Conservation (phyloP, 805 yeast genomes). For the Nakazawaea wyomingensis region DNA sequence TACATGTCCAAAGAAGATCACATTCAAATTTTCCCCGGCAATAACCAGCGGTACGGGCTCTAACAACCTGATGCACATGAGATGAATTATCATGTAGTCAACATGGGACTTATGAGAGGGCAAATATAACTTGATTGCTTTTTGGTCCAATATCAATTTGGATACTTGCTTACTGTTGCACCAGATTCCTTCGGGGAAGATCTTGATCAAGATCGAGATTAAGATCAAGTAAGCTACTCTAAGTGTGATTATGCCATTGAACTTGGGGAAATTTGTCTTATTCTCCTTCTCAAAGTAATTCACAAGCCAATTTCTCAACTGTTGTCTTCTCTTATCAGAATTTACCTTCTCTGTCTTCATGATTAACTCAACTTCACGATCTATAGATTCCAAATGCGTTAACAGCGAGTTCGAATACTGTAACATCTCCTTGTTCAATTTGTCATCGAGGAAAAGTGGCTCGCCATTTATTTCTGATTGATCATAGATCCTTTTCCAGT, state of each 20-base stretch:
- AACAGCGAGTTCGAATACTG: slow-evolving; percentile 1
- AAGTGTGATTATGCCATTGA: slow-evolving; percentile 1
- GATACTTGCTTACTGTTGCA: not conserved
- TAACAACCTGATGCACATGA: slow-evolving; percentile 47
- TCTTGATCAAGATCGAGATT: slow-evolving; percentile 5
- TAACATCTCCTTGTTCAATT: slow-evolving; percentile 1
- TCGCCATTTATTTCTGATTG: not conserved
- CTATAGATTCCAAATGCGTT: not conserved
- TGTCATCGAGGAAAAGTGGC: not conserved
- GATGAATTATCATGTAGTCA: slow-evolving; percentile 55
- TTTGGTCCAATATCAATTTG: not conserved
- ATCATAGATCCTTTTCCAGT: slow-evolving; percentile 8
- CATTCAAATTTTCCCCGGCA: slow-evolving; percentile 64
- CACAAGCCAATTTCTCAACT: slow-evolving; percentile 6
- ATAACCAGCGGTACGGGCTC: slow-evolving; percentile 51
- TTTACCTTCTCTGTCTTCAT: not conserved
- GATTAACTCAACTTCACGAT: slow-evolving; percentile 6
- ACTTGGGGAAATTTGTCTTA: slow-evolving; percentile 10
- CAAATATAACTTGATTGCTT: slow-evolving; percentile 28
- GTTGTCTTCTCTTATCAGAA: not conserved
- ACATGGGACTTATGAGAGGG: slow-evolving; percentile 62
- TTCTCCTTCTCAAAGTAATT: slow-evolving; percentile 8
- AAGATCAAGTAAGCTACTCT: slow-evolving; percentile 5
- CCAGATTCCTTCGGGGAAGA: slow-evolving; percentile 12
- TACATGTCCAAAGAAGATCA: slow-evolving; percentile 47